These are phyloP conservation scores for Aspergillus cejpii DNA, from an alignment of 2,329 filamentous ascomycete species.

Conservation along the genomic window DNA sequence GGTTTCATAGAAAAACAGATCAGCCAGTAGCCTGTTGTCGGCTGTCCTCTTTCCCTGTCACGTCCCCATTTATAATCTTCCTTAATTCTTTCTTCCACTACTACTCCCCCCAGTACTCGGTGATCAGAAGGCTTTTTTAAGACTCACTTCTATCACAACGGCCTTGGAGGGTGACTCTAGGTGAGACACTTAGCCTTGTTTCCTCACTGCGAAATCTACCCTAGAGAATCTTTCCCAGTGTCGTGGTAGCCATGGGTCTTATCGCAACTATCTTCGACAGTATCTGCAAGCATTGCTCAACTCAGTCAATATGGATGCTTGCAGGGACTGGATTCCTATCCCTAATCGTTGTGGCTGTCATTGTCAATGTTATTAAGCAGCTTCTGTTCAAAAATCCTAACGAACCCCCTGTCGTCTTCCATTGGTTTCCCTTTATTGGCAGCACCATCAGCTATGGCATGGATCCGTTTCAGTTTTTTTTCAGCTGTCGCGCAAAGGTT, in stretches of 20 bases:
- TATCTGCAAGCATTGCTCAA: conserved; percentile 43
- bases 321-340: conserved; percentile 40
- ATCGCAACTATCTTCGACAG: conserved; percentile 44
- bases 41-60: no score
- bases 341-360: conserved; percentile 52
- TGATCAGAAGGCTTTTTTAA: no score
- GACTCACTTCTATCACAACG: no score
- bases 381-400: conserved; percentile 74
- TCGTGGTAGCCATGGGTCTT: conserved; percentile 44
- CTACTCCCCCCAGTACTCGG: no score
- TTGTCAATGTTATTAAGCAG: conserved; percentile 75
- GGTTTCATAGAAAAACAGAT: no score
- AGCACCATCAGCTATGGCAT: conserved; percentile 93
- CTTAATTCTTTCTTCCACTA: no score
- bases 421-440: conserved; percentile 66
- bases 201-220: not conserved
- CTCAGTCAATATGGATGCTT: conserved; percentile 43
- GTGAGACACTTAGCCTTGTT: conserved; percentile 4
- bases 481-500: conserved; percentile 65
- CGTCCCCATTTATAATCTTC: no score
- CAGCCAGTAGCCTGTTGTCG: no score
- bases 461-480: conserved; percentile 62
- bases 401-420: conserved; percentile 63
- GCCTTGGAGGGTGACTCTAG: conserved; percentile 10
- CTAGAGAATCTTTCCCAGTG: not conserved